Percentiles rank a stretch among this genome's conserved stretches.
phyloP scores from a whole-genome alignment of 2,329 filamentous ascomycete genomes.

The Fusarium pseudocircinatum region DNA sequence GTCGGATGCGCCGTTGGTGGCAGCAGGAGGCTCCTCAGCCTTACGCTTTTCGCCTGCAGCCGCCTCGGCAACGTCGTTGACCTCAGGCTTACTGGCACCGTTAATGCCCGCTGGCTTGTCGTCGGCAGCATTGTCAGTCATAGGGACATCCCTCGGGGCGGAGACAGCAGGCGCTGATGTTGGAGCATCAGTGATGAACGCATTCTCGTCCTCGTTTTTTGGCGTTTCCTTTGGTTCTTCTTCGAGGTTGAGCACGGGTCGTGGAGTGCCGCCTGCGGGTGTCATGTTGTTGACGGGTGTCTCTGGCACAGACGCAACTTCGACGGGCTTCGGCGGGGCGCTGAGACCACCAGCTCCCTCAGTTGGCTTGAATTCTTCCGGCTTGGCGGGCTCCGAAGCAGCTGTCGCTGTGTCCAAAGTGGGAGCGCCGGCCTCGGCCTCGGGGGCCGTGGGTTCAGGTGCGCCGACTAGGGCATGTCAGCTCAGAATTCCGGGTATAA shows the following conservation, averaged over 20 bases:
- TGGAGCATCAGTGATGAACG: constrained; percentile 40
- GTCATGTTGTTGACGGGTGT: constrained; percentile 50
- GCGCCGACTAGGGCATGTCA: constrained; percentile 43
- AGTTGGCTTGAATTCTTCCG: constrained; percentile 32
- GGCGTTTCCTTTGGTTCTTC: constrained; percentile 44
- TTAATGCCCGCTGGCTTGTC: constrained; percentile 27
- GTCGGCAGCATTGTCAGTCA: constrained; percentile 23
- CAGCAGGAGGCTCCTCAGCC: constrained; percentile 46
- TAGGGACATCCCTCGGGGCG: constrained; percentile 30
- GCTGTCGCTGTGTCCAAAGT: constrained; percentile 40
- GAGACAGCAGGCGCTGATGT: constrained; percentile 35
- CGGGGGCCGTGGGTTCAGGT: constrained; percentile 43
- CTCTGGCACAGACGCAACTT: constrained; percentile 49
- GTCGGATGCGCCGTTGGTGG: constrained; percentile 27
- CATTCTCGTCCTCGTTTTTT: constrained; percentile 37
- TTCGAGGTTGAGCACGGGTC: constrained; percentile 48
- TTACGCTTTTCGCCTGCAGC: constrained; percentile 52
- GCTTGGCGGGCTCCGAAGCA: constrained; percentile 34
- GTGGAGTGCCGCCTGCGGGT: constrained; percentile 48
- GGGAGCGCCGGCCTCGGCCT: constrained; percentile 43
- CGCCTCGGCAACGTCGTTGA: constrained; percentile 31
- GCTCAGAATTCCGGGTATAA: constrained; percentile 12
- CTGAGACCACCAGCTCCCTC: constrained; percentile 28
- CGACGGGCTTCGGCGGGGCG: constrained; percentile 47
- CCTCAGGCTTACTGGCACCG: constrained; percentile 26